These are phyloP conservation scores for Elongisporangium anandrum DNA, from an alignment of 352 stramenopile genomes.

Conservation along the genomic window DNA sequence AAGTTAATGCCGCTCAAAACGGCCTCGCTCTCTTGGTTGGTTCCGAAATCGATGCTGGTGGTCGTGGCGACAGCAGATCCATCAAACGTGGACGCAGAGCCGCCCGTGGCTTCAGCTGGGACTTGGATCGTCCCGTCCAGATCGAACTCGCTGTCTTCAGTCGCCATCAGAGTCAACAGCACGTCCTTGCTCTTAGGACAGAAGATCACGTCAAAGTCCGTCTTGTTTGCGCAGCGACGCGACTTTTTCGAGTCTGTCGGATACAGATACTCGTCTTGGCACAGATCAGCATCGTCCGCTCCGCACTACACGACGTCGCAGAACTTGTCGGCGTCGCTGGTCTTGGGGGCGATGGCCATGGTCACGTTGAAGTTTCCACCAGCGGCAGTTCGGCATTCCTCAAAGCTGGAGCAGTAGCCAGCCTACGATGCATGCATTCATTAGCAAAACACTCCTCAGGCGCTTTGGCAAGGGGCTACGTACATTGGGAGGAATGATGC, in stretches of 20 bases:
- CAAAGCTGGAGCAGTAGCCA: not conserved
- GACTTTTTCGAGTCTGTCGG: not conserved
- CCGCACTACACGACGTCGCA: not conserved
- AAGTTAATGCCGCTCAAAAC: not conserved
- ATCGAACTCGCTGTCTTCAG: not conserved
- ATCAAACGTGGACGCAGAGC: not conserved
- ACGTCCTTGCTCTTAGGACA: not conserved
- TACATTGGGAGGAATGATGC: not conserved
- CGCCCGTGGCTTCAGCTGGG: not conserved
- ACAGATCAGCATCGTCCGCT: not conserved
- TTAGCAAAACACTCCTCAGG: not conserved
- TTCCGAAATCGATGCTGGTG: not conserved
- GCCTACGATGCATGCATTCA: not conserved
- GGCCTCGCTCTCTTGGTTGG: not conserved
- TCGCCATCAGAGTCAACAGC: not conserved
- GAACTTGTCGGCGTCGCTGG: not conserved
- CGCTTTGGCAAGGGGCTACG: not conserved
- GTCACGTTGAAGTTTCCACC: not conserved
- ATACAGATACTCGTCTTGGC: not conserved
- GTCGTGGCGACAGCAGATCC: not conserved
- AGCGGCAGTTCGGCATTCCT: not conserved
- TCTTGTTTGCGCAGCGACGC: not conserved
- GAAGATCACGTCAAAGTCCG: not conserved
- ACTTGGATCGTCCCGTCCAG: not conserved
- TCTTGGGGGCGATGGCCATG: not conserved